A percentile compares a stretch with the other conserved stretches of the same genome.
These are phyloP conservation scores for Rhizophora apiculata DNA, from an alignment of 345 rosid species.

Conservation along the genomic window DNA sequence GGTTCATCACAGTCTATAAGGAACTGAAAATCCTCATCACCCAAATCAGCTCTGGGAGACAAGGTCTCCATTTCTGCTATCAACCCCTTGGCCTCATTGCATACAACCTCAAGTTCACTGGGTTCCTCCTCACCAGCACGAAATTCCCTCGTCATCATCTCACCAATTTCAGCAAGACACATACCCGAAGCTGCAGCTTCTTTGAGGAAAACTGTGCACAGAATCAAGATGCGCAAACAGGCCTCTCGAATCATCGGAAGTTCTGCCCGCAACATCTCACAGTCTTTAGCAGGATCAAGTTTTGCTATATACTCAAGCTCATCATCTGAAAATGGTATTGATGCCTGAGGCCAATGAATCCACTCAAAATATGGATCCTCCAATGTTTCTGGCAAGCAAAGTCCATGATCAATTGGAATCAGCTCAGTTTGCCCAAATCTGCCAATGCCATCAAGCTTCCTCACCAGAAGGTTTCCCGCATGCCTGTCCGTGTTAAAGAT, in stretches of 20 bases:
- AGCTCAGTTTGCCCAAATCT: conserved; percentile 81
- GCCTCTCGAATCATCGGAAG: conserved; percentile 97
- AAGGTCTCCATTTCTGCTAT: conserved; percentile 53
- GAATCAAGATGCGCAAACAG: conserved; percentile 72
- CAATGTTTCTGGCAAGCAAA: conserved; percentile 89
- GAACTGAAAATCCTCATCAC: conserved; percentile 71
- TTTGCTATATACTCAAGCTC: conserved; percentile 75
- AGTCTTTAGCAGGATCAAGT: conserved; percentile 65
- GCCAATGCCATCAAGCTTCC: conserved; percentile 67
- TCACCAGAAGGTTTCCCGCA: conserved; percentile 90
- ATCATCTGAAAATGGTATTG: conserved; percentile 95
- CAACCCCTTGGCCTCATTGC: conserved; percentile 79
- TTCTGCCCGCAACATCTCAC: conserved; percentile 72
- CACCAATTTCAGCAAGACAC: conserved; percentile 94
- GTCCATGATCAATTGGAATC: conserved; percentile 96
- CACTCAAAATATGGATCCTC: conserved; percentile 99
- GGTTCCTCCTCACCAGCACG: conserved; percentile 88
- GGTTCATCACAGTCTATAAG: conserved; percentile 71
- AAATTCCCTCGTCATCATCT: conserved; percentile 98
- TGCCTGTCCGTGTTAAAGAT: conserved; percentile 96
- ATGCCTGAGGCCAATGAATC: conserved; percentile 99
- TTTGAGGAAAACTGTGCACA: conserved; percentile 83
- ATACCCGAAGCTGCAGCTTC: conserved; percentile 78
- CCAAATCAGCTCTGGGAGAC: conserved; percentile 54
- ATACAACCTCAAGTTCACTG: conserved; percentile 88